Evolutionary conservation across 352 stramenopile genomes (phyloP).

Genomic region (Phytophthora hibernalis): DNA sequence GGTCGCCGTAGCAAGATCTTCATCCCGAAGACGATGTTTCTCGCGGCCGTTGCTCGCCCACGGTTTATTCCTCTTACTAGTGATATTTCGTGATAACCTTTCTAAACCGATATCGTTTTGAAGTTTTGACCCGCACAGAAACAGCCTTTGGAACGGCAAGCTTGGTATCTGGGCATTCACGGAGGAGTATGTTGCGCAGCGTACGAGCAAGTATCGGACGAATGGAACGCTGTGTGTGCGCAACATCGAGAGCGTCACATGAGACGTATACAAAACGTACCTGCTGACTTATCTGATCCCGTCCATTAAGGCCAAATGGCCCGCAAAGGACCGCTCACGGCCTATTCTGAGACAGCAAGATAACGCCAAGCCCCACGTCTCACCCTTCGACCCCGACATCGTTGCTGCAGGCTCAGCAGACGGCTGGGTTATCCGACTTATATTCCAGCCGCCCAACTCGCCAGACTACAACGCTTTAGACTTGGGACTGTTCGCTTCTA

Average conservation of each 20-base stretch:
- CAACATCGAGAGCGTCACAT: background rate
- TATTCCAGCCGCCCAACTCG: conserved; percentile 27
- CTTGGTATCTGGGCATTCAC: conserved; percentile 39
- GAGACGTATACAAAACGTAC: background rate
- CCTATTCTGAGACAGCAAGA: conserved; percentile 34
- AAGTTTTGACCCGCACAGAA: conserved; percentile 3
- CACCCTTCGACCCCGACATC: conserved; percentile 24
- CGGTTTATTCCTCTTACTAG: background rate
- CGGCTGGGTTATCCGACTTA: conserved; percentile 31
- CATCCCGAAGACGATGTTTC: conserved; percentile 1
- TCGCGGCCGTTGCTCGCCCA: background rate
- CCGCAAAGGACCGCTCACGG: background rate
- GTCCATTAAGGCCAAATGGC: background rate
- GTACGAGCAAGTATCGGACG: conserved; percentile 24
- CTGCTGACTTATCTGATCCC: background rate
- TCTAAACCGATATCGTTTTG: conserved; percentile 6
- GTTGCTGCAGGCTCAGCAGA: conserved; percentile 2
- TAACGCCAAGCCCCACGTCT: conserved; percentile 31
- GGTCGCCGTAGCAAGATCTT: conserved; percentile 1
- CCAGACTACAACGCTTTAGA: conserved; percentile 1
- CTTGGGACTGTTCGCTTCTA: conserved; percentile 2
- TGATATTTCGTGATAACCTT: background rate
- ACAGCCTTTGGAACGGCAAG: conserved; percentile 21
- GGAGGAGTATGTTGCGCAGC: conserved; percentile 15
- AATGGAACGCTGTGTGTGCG: conserved; percentile 5